These are phyloP conservation scores for Botrytis tulipae DNA, from an alignment of 2,329 filamentous ascomycete species.

Conservation along the genomic window DNA sequence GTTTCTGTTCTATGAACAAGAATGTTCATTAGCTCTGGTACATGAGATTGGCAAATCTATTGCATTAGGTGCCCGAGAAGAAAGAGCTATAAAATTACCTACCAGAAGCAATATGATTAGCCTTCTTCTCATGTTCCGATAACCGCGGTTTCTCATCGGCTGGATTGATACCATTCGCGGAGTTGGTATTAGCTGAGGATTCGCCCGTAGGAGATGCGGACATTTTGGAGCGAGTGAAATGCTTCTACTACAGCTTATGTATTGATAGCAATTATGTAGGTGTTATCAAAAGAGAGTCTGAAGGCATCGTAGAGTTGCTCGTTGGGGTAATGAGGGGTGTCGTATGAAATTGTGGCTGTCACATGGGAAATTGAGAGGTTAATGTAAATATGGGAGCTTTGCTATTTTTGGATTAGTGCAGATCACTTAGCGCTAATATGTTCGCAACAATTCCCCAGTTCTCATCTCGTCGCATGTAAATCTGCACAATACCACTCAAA, in stretches of 20 bases:
- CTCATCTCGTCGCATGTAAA: neutral
- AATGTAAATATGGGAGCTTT: neutral
- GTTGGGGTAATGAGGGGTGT: neutral
- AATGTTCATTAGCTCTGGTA: neutral
- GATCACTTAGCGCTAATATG: neutral
- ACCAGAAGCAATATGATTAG: conserved; percentile 67
- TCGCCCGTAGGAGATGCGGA: conserved; percentile 32
- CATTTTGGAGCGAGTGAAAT: conserved; percentile 23
- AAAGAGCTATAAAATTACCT: neutral
- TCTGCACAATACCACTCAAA: neutral
- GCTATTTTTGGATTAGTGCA: conserved; percentile 11
- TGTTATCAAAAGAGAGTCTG: conserved; percentile 9
- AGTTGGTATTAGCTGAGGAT: conserved; percentile 33
- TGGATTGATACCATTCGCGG: conserved; percentile 30
- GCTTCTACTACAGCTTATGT: conserved; percentile 19
- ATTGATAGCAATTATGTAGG: conserved; percentile 7
- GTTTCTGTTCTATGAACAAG: conserved; percentile 48
- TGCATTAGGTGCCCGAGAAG: neutral
- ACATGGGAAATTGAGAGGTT: conserved; percentile 14
- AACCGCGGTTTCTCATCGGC: conserved; percentile 58
- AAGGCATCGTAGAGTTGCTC: conserved; percentile 7
- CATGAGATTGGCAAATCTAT: neutral
- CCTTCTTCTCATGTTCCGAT: conserved; percentile 69
- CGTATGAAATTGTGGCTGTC: neutral
- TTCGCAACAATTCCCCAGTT: neutral